These are phyloP conservation scores for Capsella rubella DNA, from an alignment of 441 rosid genomes.

Conservation along the genomic window DNA sequence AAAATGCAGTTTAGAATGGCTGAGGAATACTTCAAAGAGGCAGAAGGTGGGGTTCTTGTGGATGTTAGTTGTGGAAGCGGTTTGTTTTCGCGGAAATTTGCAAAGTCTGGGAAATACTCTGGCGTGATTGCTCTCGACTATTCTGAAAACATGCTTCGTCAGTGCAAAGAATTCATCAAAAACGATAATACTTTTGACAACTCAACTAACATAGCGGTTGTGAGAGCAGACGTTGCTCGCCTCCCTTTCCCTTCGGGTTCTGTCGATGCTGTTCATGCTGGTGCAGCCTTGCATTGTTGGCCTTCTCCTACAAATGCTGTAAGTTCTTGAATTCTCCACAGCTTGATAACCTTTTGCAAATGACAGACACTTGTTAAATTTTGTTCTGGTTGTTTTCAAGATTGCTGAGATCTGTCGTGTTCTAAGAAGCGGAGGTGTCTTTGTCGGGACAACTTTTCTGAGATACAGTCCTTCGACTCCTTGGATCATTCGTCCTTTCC, in stretches of 20 bases:
- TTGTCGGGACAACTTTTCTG: conserved; percentile 92
- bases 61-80: conserved; percentile 99
- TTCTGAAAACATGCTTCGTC: conserved; percentile 97
- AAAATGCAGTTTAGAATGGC: conserved; percentile 90
- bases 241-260: conserved; percentile 85
- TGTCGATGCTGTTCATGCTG: conserved; percentile 93
- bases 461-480: conserved; percentile 67
- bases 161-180: conserved; percentile 82
- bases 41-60: conserved; percentile 80
- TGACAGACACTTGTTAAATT: neutral
- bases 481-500: conserved; percentile 53
- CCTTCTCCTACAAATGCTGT: conserved; percentile 94
- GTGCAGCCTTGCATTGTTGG: conserved; percentile 96
- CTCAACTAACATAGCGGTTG: conserved; percentile 80
- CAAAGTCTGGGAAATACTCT: conserved; percentile 69
- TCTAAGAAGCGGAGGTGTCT: conserved; percentile 84
- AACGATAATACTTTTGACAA: conserved; percentile 56
- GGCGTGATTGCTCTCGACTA: conserved; percentile 89
- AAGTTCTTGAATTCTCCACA: conserved; percentile 32
- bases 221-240: conserved; percentile 90
- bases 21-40: conserved; percentile 80
- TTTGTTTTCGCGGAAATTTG: conserved; percentile 86
- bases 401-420: conserved; percentile 89
- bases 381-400: conserved; percentile 45
- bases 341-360: neutral